A percentile compares a stretch with the other conserved stretches of the same genome.
Conservation (phyloP, 768 basidiomycete genomes). For the Lactarius vividus region DNA sequence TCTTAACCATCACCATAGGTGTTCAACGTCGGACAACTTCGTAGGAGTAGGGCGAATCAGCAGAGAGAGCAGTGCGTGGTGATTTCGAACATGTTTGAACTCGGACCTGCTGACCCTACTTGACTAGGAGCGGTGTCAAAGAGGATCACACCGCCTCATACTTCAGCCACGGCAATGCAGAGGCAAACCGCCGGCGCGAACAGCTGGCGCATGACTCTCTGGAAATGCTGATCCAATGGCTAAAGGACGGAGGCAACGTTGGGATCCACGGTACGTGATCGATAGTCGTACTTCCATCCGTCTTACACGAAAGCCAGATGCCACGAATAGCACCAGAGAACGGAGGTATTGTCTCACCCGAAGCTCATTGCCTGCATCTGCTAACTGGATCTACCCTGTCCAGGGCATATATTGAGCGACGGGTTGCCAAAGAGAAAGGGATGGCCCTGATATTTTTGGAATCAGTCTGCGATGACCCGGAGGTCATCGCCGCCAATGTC, state of each 20-base stretch:
- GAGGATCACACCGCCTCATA: constrained; percentile 90
- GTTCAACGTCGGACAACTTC: constrained; percentile 95
- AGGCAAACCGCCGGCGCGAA: constrained; percentile 76
- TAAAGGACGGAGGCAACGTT: constrained; percentile 94
- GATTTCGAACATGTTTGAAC: neutral
- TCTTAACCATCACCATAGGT: constrained; percentile 49
- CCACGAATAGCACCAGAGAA: constrained; percentile 84
- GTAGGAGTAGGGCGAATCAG: constrained; percentile 80
- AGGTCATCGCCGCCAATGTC: constrained; percentile 92
- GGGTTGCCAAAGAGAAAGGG: constrained; percentile 83
- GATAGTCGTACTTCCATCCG: neutral
- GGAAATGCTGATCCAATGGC: constrained; percentile 93
- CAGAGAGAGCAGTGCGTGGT: constrained; percentile 64
- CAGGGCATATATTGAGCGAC: constrained; percentile 79
- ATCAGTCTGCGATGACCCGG: constrained; percentile 91
- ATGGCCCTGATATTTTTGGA: constrained; percentile 92
- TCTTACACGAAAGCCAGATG: constrained; percentile 54
- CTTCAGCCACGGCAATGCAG: constrained; percentile 82
- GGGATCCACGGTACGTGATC: constrained; percentile 82
- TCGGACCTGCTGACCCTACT: constrained; percentile 1
- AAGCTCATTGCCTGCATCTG: neutral
- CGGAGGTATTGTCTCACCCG: constrained; percentile 55
- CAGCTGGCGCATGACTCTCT: constrained; percentile 85
- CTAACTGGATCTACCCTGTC: neutral
- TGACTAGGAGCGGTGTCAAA: constrained; percentile 67